Conservation (phyloP, 257 asterid species). For the Primulina tabacum region DNA sequence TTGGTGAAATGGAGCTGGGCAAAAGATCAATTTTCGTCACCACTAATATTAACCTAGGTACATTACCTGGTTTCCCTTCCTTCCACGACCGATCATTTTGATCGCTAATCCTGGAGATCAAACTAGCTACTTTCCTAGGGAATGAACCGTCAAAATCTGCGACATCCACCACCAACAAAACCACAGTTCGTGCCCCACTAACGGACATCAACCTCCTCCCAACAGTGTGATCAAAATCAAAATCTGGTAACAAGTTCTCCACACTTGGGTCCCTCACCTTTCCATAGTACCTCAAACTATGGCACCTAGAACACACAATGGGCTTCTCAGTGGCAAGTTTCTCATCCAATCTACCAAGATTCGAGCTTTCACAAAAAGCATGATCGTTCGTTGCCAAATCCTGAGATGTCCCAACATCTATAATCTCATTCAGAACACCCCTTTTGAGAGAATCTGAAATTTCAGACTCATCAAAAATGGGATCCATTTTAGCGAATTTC, state of each 20-base stretch:
- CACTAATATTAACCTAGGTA: conserved; percentile 69
- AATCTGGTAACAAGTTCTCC: conserved; percentile 79
- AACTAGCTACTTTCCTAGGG: conserved; percentile 68
- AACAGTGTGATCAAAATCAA: conserved; percentile 84
- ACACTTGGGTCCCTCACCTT: conserved; percentile 60
- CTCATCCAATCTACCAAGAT: conserved; percentile 18
- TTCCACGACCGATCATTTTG: conserved; percentile 72
- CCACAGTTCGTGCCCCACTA: conserved; percentile 65
- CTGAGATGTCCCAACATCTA: conserved; percentile 29
- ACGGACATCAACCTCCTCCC: conserved; percentile 69
- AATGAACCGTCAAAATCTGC: conserved; percentile 88
- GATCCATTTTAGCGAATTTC: conserved; percentile 46
- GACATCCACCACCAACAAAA: conserved; percentile 79
- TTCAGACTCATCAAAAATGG: conserved; percentile 57
- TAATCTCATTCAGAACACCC: conserved; percentile 51
- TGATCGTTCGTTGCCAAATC: conserved; percentile 23
- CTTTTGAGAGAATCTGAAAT: conserved; percentile 54
- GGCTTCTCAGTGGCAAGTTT: conserved; percentile 40
- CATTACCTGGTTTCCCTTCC: conserved; percentile 82
- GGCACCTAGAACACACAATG: conserved; percentile 78
- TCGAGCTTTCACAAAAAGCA: conserved; percentile 34
- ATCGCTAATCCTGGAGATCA: conserved; percentile 56
- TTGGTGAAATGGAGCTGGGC: conserved; percentile 77
- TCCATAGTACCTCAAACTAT: conserved; percentile 65
- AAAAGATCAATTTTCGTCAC: conserved; percentile 85